A percentile compares a stretch with the other conserved stretches of the same genome.
phyloP scores from a whole-genome alignment of 2,329 filamentous ascomycete genomes.

The Colletotrichum tabaci region DNA sequence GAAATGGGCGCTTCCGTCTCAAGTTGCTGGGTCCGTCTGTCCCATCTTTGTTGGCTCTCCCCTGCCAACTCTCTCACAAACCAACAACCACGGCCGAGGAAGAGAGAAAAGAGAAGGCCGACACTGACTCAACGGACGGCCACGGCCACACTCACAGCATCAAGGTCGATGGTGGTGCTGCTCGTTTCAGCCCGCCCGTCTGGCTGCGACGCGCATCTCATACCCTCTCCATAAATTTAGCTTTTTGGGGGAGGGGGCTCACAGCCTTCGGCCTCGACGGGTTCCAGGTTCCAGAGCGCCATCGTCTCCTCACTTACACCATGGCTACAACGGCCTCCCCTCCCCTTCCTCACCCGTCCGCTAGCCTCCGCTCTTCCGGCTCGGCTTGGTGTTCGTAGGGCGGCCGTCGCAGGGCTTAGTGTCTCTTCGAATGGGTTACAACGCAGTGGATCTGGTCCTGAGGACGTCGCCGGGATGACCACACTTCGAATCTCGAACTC shows the following conservation, averaged over 20 bases:
- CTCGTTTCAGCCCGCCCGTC: conserved; percentile 24
- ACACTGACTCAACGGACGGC: conserved; percentile 18
- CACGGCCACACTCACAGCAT: background rate
- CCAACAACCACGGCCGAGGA: background rate
- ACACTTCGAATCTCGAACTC: conserved; percentile 17
- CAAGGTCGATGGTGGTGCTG: background rate
- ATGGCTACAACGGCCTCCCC: background rate
- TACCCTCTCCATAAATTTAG: conserved; percentile 28
- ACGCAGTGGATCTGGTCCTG: conserved; percentile 13
- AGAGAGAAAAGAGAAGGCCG: background rate
- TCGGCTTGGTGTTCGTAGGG: background rate
- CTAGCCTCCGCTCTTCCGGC: background rate
- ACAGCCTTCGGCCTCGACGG: background rate
- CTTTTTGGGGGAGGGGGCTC: conserved; percentile 8
- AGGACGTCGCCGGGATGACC: conserved; percentile 4
- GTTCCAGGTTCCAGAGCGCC: background rate
- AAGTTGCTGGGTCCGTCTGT: conserved; percentile 33
- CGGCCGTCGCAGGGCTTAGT: conserved; percentile 22
- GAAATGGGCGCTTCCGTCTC: conserved; percentile 21
- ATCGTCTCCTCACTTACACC: background rate
- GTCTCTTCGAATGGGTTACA: conserved; percentile 20
- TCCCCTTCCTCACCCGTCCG: background rate
- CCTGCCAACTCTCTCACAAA: conserved; percentile 24
- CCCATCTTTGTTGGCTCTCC: conserved; percentile 28
- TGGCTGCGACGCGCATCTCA: background rate